Evolutionary conservation across 2,329 filamentous ascomycete species (phyloP).

Genomic region (Aspergillus japonicus): DNA sequence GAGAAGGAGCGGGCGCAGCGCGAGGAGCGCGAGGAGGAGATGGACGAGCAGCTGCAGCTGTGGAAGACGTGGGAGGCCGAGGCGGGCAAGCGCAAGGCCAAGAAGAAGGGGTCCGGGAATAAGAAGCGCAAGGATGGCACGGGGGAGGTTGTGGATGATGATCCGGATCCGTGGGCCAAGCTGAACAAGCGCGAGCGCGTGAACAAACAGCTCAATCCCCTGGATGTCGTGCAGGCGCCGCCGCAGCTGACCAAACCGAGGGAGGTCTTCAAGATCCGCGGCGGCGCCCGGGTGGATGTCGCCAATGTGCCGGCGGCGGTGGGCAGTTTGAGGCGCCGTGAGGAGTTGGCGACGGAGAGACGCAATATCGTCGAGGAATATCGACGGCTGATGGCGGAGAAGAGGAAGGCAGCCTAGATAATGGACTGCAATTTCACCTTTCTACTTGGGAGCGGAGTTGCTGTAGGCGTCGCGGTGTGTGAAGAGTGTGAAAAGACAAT

Average conservation of each 20-base stretch:
- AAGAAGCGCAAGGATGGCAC: constrained; percentile 47
- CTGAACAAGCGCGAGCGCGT: constrained; percentile 59
- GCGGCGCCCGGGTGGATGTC: constrained; percentile 65
- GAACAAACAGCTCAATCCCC: constrained; percentile 37
- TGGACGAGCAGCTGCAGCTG: constrained; percentile 62
- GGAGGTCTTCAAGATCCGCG: constrained; percentile 64
- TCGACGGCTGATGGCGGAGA: constrained; percentile 65
- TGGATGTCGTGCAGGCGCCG: constrained; percentile 68
- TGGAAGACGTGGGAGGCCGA: constrained; percentile 63
- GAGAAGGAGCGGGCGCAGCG: constrained; percentile 56
- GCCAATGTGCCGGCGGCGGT: constrained; percentile 66
- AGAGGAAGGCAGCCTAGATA: constrained; percentile 27
- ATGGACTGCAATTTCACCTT: neutral
- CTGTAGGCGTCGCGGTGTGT: too few species aligned
- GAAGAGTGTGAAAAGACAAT: neutral
- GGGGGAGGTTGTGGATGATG: constrained; percentile 54
- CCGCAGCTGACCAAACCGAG: constrained; percentile 65
- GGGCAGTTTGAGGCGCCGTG: constrained; percentile 69
- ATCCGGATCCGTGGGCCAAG: constrained; percentile 75
- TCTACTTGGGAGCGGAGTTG: too few species aligned
- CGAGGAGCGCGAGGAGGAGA: constrained; percentile 63
- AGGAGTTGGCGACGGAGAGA: constrained; percentile 69
- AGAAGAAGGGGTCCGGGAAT: constrained; percentile 45
- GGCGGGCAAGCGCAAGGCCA: constrained; percentile 51
- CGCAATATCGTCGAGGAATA: constrained; percentile 72